Percentiles rank a stretch among this genome's conserved stretches.
Evolutionary conservation across 2,329 filamentous ascomycete genomes (phyloP).

Genomic region (Arthrobotrys pseudoclavata): DNA sequence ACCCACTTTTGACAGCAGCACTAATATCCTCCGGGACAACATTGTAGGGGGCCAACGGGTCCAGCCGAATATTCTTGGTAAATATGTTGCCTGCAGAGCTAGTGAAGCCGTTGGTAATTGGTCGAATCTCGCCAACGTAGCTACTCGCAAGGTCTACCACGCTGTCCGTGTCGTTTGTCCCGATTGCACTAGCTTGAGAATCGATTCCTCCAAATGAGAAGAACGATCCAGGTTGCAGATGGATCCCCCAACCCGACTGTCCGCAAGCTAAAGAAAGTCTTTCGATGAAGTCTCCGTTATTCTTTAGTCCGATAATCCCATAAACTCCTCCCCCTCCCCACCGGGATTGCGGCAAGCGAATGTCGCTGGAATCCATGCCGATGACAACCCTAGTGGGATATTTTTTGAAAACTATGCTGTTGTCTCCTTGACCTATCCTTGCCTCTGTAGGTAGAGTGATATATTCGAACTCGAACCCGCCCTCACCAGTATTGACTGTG

Average conservation of each 20-base stretch:
- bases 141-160: not conserved
- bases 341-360: not conserved
- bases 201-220: conserved; percentile 47
- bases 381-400: conserved; percentile 25
- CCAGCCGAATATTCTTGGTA: conserved; percentile 4
- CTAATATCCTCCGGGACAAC: conserved; percentile 16
- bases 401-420: conserved; percentile 17
- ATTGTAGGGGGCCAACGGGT: conserved; percentile 17
- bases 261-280: conserved; percentile 28
- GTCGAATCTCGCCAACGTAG: conserved; percentile 4
- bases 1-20: not conserved
- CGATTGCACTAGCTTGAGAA: conserved; percentile 19
- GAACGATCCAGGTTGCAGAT: conserved; percentile 22
- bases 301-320: conserved; percentile 42
- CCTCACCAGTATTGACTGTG: not conserved
- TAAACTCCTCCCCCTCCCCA: conserved; percentile 7
- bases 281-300: conserved; percentile 21
- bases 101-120: not conserved
- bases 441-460: not conserved
- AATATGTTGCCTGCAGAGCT: not conserved
- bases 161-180: conserved; percentile 14
- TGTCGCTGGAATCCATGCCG: not conserved
- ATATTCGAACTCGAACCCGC: conserved; percentile 14
- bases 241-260: conserved; percentile 26
- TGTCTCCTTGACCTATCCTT: not conserved